Evolutionary conservation across 805 yeast genomes (phyloP).

Genomic region (Alloascoidea hylecoeti): DNA sequence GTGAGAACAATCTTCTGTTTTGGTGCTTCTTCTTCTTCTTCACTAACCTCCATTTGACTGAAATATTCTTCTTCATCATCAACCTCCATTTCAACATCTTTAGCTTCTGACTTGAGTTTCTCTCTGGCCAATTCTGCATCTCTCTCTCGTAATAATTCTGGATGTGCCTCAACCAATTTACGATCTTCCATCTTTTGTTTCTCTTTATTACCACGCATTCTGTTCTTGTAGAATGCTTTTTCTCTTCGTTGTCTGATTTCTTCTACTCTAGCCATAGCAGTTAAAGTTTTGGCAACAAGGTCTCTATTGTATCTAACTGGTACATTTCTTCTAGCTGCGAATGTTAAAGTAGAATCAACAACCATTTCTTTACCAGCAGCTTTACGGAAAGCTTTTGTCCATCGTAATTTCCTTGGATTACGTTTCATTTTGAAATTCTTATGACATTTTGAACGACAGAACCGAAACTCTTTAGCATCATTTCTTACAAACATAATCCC

Average conservation of each 20-base stretch:
- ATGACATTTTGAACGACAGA: slow-evolving; percentile 97
- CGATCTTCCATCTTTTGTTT: slow-evolving; percentile 73
- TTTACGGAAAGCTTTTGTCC: slow-evolving; percentile 99
- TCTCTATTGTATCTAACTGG: slow-evolving; percentile 98
- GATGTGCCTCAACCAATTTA: slow-evolving; percentile 78
- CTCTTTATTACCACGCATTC: slow-evolving; percentile 97
- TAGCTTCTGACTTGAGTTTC: slow-evolving; percentile 58
- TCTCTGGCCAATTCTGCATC: slow-evolving; percentile 78
- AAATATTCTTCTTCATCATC: slow-evolving; percentile 27
- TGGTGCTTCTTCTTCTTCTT: slow-evolving; percentile 28
- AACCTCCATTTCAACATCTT: slow-evolving; percentile 30
- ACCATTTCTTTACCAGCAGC: slow-evolving; percentile 98
- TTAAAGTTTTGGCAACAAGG: slow-evolving; percentile 83
- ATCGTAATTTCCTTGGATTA: slow-evolving; percentile 92
- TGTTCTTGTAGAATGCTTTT: slow-evolving; percentile 96
- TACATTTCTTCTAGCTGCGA: slow-evolving; percentile 94
- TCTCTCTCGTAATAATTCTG: slow-evolving; percentile 82
- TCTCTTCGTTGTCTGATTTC: slow-evolving; percentile 94
- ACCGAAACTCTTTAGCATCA: slow-evolving; percentile 94
- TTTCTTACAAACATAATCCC: slow-evolving; percentile 97
- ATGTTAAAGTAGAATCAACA: slow-evolving; percentile 90
- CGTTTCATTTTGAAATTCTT: slow-evolving; percentile 95
- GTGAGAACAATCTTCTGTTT: slow-evolving; percentile 46
- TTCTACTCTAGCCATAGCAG: slow-evolving; percentile 92
- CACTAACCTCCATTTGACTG: slow-evolving; percentile 19